Evolutionary conservation across 2,329 filamentous ascomycete genomes (phyloP).

Genomic region (Talaromyces islandicus): DNA sequence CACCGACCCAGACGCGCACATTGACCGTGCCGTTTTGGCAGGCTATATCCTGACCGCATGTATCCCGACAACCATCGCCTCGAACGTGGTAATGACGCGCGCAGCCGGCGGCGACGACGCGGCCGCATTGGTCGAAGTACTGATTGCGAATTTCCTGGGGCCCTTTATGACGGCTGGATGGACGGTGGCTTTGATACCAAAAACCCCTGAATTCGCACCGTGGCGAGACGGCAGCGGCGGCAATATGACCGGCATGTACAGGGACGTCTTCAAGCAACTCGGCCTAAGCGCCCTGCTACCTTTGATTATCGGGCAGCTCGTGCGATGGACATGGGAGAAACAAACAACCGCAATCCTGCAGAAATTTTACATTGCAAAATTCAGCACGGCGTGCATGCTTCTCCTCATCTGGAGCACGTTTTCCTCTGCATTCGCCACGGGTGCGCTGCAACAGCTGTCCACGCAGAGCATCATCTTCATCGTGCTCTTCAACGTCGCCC

Average conservation of each 20-base stretch:
- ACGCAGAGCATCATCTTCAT: constrained; percentile 59
- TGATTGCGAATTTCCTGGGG: constrained; percentile 64
- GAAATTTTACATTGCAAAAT: constrained; percentile 47
- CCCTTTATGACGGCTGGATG: constrained; percentile 62
- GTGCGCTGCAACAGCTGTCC: constrained; percentile 54
- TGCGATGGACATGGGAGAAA: constrained; percentile 53
- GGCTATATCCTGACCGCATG: constrained; percentile 63
- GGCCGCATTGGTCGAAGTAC: constrained; percentile 61
- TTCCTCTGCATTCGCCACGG: constrained; percentile 52
- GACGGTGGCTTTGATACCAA: constrained; percentile 52
- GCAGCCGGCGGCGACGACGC: constrained; percentile 62
- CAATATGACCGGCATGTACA: constrained; percentile 58
- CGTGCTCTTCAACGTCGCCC: constrained; percentile 60
- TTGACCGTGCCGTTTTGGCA: constrained; percentile 60
- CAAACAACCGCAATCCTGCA: constrained; percentile 35
- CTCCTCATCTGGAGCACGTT: constrained; percentile 48
- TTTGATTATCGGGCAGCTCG: constrained; percentile 54
- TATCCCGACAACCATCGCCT: constrained; percentile 66
- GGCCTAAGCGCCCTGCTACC: constrained; percentile 63
- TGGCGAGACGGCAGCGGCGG: constrained; percentile 44
- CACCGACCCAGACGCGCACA: constrained; percentile 38
- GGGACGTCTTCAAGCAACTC: constrained; percentile 61
- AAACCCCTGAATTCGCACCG: constrained; percentile 24
- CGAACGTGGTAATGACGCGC: constrained; percentile 68
- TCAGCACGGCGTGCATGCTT: constrained; percentile 40